Evolutionary conservation across 192 early-diverging fungal genomes (phyloP).

Genomic region (Linnemannia exigua): DNA sequence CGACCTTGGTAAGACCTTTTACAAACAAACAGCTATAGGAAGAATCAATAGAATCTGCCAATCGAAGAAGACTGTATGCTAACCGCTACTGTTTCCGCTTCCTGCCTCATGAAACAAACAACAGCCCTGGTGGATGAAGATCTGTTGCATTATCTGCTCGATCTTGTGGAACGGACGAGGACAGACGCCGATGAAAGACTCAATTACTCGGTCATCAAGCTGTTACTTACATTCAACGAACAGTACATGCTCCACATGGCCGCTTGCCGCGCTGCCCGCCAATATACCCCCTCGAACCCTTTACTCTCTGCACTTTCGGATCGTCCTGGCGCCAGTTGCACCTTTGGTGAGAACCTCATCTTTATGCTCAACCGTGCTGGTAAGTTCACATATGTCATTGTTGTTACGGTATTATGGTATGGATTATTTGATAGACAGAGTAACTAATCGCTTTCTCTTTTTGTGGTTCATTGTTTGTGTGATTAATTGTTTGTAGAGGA

Average conservation of each 20-base stretch:
- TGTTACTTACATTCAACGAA: slow-evolving; percentile 75
- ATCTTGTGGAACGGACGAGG: slow-evolving; percentile 72
- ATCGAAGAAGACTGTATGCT: background rate
- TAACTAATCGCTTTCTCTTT: background rate
- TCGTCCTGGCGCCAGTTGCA: slow-evolving; percentile 75
- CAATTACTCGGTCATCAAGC: slow-evolving; percentile 66
- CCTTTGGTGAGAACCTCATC: slow-evolving; percentile 90
- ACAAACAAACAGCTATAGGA: background rate
- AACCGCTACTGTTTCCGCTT: background rate
- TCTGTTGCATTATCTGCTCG: slow-evolving; percentile 65
- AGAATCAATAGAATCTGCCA: background rate
- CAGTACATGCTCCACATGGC: slow-evolving; percentile 75
- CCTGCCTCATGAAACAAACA: background rate
- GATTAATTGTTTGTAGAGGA: slow-evolving; percentile 60
- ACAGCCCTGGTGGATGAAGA: slow-evolving; percentile 62
- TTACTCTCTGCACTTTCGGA: slow-evolving; percentile 64
- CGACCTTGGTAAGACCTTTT: slow-evolving; percentile 64
- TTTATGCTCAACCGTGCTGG: slow-evolving; percentile 94
- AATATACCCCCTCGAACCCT: slow-evolving; percentile 58
- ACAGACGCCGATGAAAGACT: slow-evolving; percentile 67
- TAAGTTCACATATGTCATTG: slow-evolving; percentile 28
- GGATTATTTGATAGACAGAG: background rate
- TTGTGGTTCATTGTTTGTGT: too few species aligned
- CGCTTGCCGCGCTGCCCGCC: slow-evolving; percentile 16
- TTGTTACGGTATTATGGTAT: background rate